phyloP scores from a whole-genome alignment of 2,329 filamentous ascomycete genomes.

The Alternaria arborescens region DNA sequence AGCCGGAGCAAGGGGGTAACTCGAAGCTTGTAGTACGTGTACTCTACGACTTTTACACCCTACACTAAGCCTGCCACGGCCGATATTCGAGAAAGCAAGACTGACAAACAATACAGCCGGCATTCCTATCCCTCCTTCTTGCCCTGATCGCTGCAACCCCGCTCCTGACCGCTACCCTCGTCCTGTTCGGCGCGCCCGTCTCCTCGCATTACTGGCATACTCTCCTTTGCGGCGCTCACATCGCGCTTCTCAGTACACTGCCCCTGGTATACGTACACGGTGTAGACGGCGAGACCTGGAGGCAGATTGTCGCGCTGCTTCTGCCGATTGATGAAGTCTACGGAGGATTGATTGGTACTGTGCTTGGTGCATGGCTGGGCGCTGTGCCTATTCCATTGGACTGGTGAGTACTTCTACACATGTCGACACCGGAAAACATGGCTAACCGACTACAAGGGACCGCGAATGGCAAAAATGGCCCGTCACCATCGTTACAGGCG shows the following conservation, averaged over 20 bases:
- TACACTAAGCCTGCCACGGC: too few relatives aligned
- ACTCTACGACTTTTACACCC: neutral
- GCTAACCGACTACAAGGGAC: conserved; percentile 65
- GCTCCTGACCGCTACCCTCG: conserved; percentile 67
- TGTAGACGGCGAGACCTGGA: conserved; percentile 75
- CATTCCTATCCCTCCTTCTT: conserved; percentile 73
- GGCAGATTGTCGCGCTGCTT: conserved; percentile 71
- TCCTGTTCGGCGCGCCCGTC: conserved; percentile 92
- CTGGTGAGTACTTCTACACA: conserved; percentile 65
- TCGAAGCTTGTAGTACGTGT: conserved; percentile 54
- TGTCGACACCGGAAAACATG: neutral
- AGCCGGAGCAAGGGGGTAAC: conserved; percentile 35
- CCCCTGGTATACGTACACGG: conserved; percentile 88
- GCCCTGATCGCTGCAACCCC: conserved; percentile 65
- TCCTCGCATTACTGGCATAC: conserved; percentile 83
- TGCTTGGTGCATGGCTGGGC: conserved; percentile 88
- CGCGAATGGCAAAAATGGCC: conserved; percentile 99
- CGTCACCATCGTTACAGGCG: conserved; percentile 84
- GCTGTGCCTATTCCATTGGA: conserved; percentile 95
- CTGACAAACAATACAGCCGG: conserved; percentile 61
- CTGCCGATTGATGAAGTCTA: conserved; percentile 84
- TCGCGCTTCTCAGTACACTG: conserved; percentile 79
- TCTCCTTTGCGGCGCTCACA: conserved; percentile 79
- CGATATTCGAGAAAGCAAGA: neutral
- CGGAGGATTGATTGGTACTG: conserved; percentile 79